Conservation (phyloP, 768 basidiomycete species). For the Omphalotus guepiniiformis region DNA sequence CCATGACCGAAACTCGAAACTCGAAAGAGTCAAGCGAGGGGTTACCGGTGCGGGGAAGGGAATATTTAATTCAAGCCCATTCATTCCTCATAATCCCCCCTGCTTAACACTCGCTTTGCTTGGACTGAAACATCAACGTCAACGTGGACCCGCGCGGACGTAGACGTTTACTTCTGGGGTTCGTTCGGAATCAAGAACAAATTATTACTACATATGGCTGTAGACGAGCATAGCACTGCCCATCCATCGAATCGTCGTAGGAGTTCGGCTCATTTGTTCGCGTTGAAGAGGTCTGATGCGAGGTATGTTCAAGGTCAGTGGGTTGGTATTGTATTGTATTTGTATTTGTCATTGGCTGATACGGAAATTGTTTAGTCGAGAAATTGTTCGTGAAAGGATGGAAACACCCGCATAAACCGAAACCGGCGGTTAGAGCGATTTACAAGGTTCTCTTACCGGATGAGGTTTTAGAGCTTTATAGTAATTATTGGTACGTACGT, state of each 20-base stretch:
- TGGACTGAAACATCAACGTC: no score
- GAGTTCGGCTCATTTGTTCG: slow-evolving; percentile 36
- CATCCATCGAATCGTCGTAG: slow-evolving; percentile 39
- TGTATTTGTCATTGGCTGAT: neutral
- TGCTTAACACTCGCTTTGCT: no score
- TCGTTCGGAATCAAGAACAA: no score
- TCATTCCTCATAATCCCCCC: no score
- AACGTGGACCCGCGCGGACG: no score
- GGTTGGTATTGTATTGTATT: neutral
- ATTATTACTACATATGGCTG: slow-evolving; percentile 4
- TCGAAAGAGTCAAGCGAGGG: no score
- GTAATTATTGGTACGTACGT: slow-evolving; percentile 38
- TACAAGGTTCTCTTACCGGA: slow-evolving; percentile 49
- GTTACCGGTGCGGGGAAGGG: no score
- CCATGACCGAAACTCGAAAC: no score
- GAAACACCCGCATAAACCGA: slow-evolving; percentile 50
- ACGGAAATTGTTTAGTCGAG: slow-evolving; percentile 33
- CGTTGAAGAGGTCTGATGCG: slow-evolving; percentile 30
- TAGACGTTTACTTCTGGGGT: no score
- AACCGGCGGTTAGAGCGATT: slow-evolving; percentile 43
- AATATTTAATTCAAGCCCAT: no score
- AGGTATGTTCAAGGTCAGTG: slow-evolving; percentile 38
- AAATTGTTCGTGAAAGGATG: slow-evolving; percentile 49
- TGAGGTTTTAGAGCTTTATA: slow-evolving; percentile 38
- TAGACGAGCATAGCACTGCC: slow-evolving; percentile 39